These are phyloP conservation scores for Diaporthe capsici DNA, from an alignment of 2,329 filamentous ascomycete species.

Conservation along the genomic window DNA sequence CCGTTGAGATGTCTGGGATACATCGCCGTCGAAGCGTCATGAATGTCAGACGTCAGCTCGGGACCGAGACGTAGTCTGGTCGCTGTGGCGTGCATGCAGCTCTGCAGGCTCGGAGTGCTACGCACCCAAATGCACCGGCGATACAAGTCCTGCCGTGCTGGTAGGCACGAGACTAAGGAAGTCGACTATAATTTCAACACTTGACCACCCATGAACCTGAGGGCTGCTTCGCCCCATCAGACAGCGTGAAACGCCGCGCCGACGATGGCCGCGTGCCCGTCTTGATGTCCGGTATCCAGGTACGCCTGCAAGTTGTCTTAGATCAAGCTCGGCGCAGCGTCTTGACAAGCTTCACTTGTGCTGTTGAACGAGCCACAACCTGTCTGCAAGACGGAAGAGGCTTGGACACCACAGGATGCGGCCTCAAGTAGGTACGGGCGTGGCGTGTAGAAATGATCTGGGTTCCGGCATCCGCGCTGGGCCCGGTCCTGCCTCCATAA, in stretches of 20 bases:
- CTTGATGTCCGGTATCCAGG: not conserved
- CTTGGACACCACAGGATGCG: not conserved
- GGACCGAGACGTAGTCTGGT: not conserved
- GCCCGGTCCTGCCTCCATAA: not conserved
- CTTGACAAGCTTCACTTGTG: not conserved
- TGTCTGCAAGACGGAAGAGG: not conserved
- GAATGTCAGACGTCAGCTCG: not conserved
- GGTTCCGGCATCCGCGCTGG: not conserved
- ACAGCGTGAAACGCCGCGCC: not conserved
- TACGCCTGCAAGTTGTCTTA: not conserved
- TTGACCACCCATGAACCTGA: not conserved
- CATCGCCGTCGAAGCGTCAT: not conserved
- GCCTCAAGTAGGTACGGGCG: not conserved
- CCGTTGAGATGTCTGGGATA: not conserved
- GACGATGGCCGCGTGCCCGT: not conserved
- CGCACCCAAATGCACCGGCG: not conserved
- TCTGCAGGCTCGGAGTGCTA: not conserved
- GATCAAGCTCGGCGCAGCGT: not conserved
- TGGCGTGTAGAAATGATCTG: not conserved
- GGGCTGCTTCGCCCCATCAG: not conserved
- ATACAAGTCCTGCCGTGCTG: not conserved
- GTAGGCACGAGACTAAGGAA: not conserved
- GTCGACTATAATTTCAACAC: not conserved
- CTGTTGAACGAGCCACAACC: not conserved
- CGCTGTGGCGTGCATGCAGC: slow-evolving; percentile 6